phyloP scores from a whole-genome alignment of 2,329 filamentous ascomycete species.

The Grosmannia clavigera region DNA sequence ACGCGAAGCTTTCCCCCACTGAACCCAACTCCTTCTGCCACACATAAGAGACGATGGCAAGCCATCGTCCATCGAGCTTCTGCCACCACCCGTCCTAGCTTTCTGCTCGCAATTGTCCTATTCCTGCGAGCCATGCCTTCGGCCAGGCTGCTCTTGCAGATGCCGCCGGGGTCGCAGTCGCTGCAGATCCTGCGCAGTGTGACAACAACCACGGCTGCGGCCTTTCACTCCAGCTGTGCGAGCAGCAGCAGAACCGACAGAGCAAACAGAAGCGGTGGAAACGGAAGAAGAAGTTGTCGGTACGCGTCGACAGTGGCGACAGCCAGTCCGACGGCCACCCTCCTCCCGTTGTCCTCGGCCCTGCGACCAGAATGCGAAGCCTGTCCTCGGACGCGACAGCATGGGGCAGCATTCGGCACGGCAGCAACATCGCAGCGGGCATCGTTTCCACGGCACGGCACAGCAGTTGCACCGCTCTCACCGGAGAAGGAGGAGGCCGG shows the following conservation, averaged over 20 bases:
- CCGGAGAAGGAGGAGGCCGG: background rate
- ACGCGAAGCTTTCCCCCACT: background rate
- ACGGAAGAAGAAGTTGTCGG: background rate
- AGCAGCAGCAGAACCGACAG: no score
- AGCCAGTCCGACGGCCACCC: background rate
- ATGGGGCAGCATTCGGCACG: slow-evolving; percentile 22
- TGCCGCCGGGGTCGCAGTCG: slow-evolving; percentile 1
- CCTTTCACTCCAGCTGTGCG: background rate
- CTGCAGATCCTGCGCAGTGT: slow-evolving; percentile 9
- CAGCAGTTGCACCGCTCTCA: slow-evolving; percentile 41
- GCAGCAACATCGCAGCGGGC: slow-evolving; percentile 26
- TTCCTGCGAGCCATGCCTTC: slow-evolving; percentile 4
- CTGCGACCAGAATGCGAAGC: no score
- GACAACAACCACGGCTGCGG: background rate
- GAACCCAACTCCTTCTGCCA: background rate
- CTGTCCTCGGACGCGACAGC: background rate
- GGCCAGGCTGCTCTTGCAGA: slow-evolving; percentile 6
- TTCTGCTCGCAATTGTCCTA: background rate
- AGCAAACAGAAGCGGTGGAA: background rate
- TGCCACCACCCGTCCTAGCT: background rate
- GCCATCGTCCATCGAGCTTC: background rate
- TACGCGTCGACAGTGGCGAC: background rate
- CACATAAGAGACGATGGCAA: background rate
- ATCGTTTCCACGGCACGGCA: slow-evolving; percentile 44
- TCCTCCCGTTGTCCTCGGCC: background rate